Evolutionary conservation across 192 early-diverging fungal genomes (phyloP), one percentile per base, ranked within the genome.

Genomic region (Rhizophagus prolifer): DNA sequence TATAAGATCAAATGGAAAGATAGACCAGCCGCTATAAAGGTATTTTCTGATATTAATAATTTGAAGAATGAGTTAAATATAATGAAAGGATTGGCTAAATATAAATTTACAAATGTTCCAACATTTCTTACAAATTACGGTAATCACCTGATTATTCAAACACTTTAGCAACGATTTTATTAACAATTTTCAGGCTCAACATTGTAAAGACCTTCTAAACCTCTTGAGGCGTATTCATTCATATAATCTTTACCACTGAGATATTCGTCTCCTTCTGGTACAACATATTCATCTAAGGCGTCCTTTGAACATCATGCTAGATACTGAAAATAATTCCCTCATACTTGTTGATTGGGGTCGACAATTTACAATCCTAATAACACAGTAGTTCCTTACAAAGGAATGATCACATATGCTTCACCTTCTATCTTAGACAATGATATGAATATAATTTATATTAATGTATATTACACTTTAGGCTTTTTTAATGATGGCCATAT

Each of bases 291-390:
- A n/a, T n/a, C n/a, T n/a, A n/a, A n/a, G n/a, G n/a, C 41, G 68
- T 21, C 41, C 66, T 14, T 23, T 2, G 9, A 70, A 70, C 68
- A 70, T 70, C 14, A 41, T 70, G 38, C n/a, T 70, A 25, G n/a
- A 70, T 50, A 70, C 41, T 70, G n/a, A 25, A 41, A 70, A 50
- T 28, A 70, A 70, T 16, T 26, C 9, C 0, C 68, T 46, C 8
- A 4, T 70, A 25, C 68, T 70, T 70, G 44, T 46, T 70, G 68
- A 70, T 21, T 70, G 68, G 68, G 68, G 13, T 70, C 68, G 21
- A n/a, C 68, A 50, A 23, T 70, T 50, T 3, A 14, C 10, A 64
- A 30, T 31, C 23, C 23, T 30, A 16, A 26, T 64, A 10, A 31
- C 1, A 13, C 1, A 2, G 0, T 4, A 50, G 14, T 50, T 0